Conservation (phyloP, 345 rosid genomes). For the Leavenworthia alabamica region DNA sequence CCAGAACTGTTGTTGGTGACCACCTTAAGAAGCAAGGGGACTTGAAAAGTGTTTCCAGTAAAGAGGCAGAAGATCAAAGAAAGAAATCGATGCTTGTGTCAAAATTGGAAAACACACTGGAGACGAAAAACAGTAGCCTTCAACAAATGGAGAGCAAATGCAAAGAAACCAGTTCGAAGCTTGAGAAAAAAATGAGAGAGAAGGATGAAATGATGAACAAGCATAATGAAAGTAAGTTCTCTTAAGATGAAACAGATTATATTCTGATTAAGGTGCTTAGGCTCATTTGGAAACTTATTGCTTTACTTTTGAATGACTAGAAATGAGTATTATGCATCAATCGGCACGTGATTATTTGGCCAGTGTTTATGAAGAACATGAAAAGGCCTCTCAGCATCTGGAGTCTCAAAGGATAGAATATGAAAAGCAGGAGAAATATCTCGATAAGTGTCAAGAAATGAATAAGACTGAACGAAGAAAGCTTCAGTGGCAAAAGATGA, state of each 20-base stretch:
- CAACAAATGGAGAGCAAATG: slow-evolving; percentile 45
- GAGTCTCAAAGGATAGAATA: slow-evolving; percentile 36
- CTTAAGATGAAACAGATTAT: background rate
- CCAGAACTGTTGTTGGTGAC: slow-evolving; percentile 33
- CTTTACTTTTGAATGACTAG: slow-evolving; percentile 24
- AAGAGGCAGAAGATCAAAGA: slow-evolving; percentile 44
- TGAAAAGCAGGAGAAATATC: slow-evolving; percentile 39
- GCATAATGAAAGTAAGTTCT: slow-evolving; percentile 51
- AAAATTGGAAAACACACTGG: slow-evolving; percentile 39
- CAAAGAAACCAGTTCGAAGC: slow-evolving; percentile 30
- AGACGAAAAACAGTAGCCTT: slow-evolving; percentile 35
- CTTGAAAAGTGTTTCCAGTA: slow-evolving; percentile 48
- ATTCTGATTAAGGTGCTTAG: background rate
- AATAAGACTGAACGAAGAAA: slow-evolving; percentile 50
- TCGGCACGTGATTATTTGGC: slow-evolving; percentile 36
- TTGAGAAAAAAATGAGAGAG: slow-evolving; percentile 31
- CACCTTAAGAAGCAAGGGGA: slow-evolving; percentile 50
- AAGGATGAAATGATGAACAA: slow-evolving; percentile 45
- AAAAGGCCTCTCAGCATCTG: slow-evolving; percentile 34
- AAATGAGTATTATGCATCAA: slow-evolving; percentile 42
- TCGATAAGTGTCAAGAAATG: slow-evolving; percentile 40
- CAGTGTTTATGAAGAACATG: slow-evolving; percentile 41
- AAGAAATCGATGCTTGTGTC: slow-evolving; percentile 38
- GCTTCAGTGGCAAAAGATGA: slow-evolving; percentile 40
- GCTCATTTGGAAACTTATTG: background rate